Base-by-base conservation (phyloP, 2,329 filamentous ascomycete genomes). In the Cercospora sp. region DNA sequence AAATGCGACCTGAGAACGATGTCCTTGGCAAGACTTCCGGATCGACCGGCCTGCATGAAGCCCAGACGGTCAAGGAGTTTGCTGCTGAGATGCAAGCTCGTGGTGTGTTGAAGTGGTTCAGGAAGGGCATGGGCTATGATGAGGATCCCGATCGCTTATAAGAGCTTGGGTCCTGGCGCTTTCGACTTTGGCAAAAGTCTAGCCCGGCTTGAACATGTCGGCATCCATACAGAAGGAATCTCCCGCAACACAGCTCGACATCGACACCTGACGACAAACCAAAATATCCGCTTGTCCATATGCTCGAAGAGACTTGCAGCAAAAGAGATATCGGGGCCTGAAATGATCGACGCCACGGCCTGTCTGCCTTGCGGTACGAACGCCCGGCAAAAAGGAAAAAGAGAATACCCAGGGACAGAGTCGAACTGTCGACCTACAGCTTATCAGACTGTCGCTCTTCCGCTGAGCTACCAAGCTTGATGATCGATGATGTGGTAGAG, bases 101-200 rank as follows among this genome's bases (percentile, higher is more conserved):
- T 59, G 88, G 88, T 0, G 77, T 91, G 5, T 82, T 82, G 71
- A 77, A 74, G 0, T 93, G 90, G 90, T 92, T 89, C 89, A 86
- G 86, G 74, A 84, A 81, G 59, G 89, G 84, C 0, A 92, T 92
- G 90, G 88, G 88, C 12, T 89, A 75, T 61, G 66, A 69, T 58
- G 72, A 70, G 6, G 69, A 69, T 28, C 68, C 72, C 18, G 71
- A 71, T 28, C 69, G 71, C 9, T 28, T 75, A 10, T 75, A 63
- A 67, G 30, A 59, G 28, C 3, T 59, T 37, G 55, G 1, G 1
- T 34, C 13, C 1, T 3, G n/a, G 12, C 1, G 28, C 10, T 18
- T 30, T 5, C 4, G 55, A 16, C 18, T n/a, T 8, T 34, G 24
- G n/a, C 40, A 43, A 49, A 18, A 28, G 1, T 30, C 21, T 28